Evolutionary conservation across 495 filamentous ascomycete species (phyloP).

Genomic region (Penicillium turbatum): DNA sequence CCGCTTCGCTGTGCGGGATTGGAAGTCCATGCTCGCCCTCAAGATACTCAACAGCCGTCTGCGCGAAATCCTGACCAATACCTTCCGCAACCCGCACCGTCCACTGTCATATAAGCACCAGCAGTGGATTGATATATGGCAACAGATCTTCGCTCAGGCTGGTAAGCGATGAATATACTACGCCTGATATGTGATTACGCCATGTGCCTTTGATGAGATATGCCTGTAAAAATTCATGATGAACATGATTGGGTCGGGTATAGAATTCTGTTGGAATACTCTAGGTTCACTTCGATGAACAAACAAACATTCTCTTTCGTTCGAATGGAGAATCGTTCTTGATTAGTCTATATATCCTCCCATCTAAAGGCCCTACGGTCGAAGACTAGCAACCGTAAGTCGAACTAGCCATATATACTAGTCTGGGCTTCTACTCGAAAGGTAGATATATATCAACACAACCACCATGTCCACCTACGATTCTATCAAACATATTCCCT

Average conservation of each 20-base stretch:
- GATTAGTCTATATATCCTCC: not conserved
- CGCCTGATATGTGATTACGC: not conserved
- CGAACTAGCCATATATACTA: not conserved
- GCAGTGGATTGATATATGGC: conserved; percentile 72
- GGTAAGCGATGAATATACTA: conserved; percentile 20
- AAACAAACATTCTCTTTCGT: not conserved
- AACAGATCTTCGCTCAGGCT: conserved; percentile 38
- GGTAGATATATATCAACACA: too few relatives aligned
- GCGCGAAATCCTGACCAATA: conserved; percentile 63
- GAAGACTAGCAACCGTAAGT: not conserved
- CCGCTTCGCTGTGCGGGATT: conserved; percentile 82
- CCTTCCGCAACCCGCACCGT: conserved; percentile 70
- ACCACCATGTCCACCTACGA: too few relatives aligned
- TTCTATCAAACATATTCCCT: too few relatives aligned
- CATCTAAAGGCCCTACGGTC: not conserved
- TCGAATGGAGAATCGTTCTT: not conserved
- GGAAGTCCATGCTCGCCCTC: conserved; percentile 83
- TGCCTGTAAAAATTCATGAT: conserved; percentile 11
- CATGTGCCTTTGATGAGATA: conserved; percentile 7
- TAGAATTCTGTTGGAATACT: conserved; percentile 5
- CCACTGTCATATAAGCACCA: conserved; percentile 59
- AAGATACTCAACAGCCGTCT: conserved; percentile 68
- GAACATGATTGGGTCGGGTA: conserved; percentile 1
- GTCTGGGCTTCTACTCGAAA: too few relatives aligned
- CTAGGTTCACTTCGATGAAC: not conserved